A percentile compares a stretch with the other conserved stretches of the same genome.
Evolutionary conservation across 768 basidiomycete genomes (phyloP).

Genomic region (Dacryopinax spathularia): DNA sequence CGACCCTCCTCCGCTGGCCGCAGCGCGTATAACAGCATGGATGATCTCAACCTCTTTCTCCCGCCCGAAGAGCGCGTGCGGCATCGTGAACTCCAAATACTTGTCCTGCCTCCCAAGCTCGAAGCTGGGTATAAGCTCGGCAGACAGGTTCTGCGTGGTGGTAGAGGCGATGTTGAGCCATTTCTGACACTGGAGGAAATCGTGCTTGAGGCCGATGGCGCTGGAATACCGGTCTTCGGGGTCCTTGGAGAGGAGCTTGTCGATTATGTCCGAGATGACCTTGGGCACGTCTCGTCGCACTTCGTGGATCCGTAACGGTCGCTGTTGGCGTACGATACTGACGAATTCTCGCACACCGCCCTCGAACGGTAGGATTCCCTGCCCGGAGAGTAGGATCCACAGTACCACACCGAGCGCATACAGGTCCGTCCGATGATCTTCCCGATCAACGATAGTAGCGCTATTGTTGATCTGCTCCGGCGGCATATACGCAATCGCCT

Average conservation of each 20-base stretch:
- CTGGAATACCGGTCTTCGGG: constrained; percentile 59
- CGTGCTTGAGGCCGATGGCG: constrained; percentile 51
- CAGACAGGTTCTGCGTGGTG: constrained; percentile 29
- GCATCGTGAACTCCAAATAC: constrained; percentile 55
- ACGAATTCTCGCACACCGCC: constrained; percentile 48
- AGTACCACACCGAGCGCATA: constrained; percentile 56
- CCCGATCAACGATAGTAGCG: constrained; percentile 41
- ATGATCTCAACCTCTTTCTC: constrained; percentile 57
- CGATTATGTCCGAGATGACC: constrained; percentile 54
- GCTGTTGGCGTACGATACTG: constrained; percentile 56
- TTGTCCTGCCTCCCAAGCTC: constrained; percentile 52
- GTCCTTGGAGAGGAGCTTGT: constrained; percentile 57
- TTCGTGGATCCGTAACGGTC: constrained; percentile 63
- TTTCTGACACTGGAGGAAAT: constrained; percentile 54
- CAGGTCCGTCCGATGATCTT: constrained; percentile 60
- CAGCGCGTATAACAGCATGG: constrained; percentile 36
- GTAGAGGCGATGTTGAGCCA: constrained; percentile 29
- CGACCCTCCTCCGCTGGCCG: background rate
- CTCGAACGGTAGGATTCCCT: constrained; percentile 47
- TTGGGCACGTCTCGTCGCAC: constrained; percentile 58
- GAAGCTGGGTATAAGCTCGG: constrained; percentile 52
- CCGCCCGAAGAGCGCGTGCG: constrained; percentile 53
- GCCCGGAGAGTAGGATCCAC: constrained; percentile 61
- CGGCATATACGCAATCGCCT: constrained; percentile 58
- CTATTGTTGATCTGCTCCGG: constrained; percentile 66